phyloP scores from a whole-genome alignment of 768 basidiomycete species.

The Amanita polypyramis region DNA sequence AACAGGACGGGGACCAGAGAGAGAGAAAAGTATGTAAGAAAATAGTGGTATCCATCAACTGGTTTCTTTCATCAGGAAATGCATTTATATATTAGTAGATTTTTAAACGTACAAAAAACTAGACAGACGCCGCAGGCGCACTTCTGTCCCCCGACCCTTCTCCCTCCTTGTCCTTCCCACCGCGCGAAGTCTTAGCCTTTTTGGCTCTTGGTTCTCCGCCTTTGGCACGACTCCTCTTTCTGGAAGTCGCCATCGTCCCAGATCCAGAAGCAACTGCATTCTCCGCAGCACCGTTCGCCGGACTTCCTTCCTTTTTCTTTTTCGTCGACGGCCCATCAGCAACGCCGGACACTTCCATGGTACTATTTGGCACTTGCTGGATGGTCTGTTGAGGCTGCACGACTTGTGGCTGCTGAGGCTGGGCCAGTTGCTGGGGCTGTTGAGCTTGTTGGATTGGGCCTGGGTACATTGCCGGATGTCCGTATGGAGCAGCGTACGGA shows the following conservation, averaged over 20 bases:
- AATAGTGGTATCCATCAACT: background rate
- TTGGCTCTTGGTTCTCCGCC: constrained; percentile 21
- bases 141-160: constrained; percentile 6
- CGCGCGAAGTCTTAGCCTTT: constrained; percentile 17
- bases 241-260: constrained; percentile 13
- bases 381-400: constrained; percentile 4
- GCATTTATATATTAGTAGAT: background rate
- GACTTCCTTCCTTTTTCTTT: constrained; percentile 16
- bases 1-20: too few species aligned
- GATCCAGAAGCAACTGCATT: constrained; percentile 8
- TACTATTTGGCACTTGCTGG: background rate
- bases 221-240: constrained; percentile 20
- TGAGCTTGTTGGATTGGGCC: constrained; percentile 11
- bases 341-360: background rate
- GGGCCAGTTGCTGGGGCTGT: constrained; percentile 11
- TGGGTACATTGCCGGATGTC: constrained; percentile 23
- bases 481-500: constrained; percentile 20
- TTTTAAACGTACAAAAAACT: background rate
- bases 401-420: constrained; percentile 14
- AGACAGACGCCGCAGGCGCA: background rate
- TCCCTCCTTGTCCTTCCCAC: constrained; percentile 13
- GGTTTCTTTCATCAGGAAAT: background rate
- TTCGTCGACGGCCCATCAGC: background rate
- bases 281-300: background rate
- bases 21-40: background rate